Evolutionary conservation across 2,329 filamentous ascomycete genomes (phyloP), one percentile per base, ranked within the genome.

Genomic region (Fonsecaea pugnacius): DNA sequence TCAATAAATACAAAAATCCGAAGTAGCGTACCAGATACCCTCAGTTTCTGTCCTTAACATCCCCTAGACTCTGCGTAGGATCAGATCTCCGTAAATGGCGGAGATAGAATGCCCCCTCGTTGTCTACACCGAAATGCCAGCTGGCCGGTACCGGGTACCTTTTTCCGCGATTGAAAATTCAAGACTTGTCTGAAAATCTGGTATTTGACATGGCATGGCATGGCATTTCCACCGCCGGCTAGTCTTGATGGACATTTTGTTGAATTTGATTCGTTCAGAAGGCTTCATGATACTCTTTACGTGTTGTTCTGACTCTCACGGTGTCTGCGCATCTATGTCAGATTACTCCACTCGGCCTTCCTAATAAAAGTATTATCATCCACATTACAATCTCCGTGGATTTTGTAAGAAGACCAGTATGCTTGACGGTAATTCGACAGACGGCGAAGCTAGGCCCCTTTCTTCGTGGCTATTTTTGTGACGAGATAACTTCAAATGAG

Each of bases 331-430:
- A 9, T 51, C 48, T 4, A 51, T 51, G 9, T 51, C 9, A 12
- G 6, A 24, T 9, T 7, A 14, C 27, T 12, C 27, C 21, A 27
- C 48, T 51, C 48, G 48, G 14, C 1, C 27, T 51, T 32, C 27
- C 48, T 24, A 51, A 32, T n/a, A 51, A 9, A 12, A 51, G 8
- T 8, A 14, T 27, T 32, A 4, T 24, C n/a, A 27, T 30, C 18
- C 8, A 27, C 48, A 32, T 24, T 32, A 51, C 27, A 2, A 51
- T 51, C 48, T 51, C 48, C 48, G 48, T 32, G 48, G 48, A 51
- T 51, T 51, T 51, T 6, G 48, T 18, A 27, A 32, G n/a, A 18
- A 51, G 18, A 30, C 48, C 14, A 32, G 21, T 10, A 32, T 24
- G 21, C 48, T 8, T 27, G 48, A 51, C 27, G 7, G 18, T 10